Evolutionary conservation across 2,329 filamentous ascomycete genomes (phyloP).

Genomic region (Verticillium longisporum): DNA sequence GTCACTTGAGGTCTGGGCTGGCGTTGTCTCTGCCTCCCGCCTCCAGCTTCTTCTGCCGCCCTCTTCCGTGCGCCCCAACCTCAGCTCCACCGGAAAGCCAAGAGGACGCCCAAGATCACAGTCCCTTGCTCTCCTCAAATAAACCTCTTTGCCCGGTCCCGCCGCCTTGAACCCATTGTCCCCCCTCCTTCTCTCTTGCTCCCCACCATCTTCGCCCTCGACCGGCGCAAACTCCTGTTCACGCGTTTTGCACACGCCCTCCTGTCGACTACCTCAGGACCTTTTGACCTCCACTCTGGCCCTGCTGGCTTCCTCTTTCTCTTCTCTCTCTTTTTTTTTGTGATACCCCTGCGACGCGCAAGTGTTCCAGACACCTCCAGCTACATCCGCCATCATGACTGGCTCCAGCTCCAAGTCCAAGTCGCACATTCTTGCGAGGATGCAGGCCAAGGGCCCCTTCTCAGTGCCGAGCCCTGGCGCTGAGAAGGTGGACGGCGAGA

Average conservation of each 20-base stretch:
- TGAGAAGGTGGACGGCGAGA: slow-evolving; percentile 63
- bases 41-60: background rate
- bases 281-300: background rate
- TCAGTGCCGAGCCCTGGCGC: slow-evolving; percentile 61
- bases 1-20: background rate
- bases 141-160: background rate
- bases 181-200: background rate
- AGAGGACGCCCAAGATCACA: slow-evolving; percentile 1
- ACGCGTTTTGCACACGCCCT: background rate
- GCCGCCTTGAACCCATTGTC: background rate
- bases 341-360: background rate
- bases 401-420: background rate
- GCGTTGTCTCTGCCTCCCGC: background rate
- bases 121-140: background rate
- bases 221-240: background rate
- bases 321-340: background rate
- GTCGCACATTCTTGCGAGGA: slow-evolving; percentile 28
- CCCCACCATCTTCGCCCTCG: background rate
- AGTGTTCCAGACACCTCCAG: background rate
- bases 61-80: background rate
- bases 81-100: slow-evolving; percentile 3
- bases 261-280: background rate
- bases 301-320: background rate
- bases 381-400: background rate
- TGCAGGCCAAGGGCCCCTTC: slow-evolving; percentile 56